Base-by-base conservation (phyloP, 2,329 filamentous ascomycete species). In the Fusarium marasasianum region DNA sequence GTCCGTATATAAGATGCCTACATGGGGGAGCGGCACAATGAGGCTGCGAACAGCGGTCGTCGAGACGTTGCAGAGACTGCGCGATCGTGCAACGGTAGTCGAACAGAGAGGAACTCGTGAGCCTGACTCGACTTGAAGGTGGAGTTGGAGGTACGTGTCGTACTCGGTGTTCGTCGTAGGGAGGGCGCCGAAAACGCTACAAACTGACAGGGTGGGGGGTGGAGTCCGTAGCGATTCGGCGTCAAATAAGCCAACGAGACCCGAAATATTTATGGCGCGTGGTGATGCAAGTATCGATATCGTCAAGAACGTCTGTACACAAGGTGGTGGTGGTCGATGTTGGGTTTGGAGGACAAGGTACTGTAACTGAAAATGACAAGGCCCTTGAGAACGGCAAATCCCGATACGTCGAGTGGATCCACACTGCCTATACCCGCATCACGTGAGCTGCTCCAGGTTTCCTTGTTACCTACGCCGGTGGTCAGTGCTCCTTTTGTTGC, bases 351-450 rank as follows among this genome's bases (percentile, higher is more conserved):
- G 75, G 76, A 78, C 75, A 80, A 79, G 79, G 80, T 75, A 77
- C 74, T 76, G 79, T 75, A 76, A 76, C 75, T 77, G 79, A 80
- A 80, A 80, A 80, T 73, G 79, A 76, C 76, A 74, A 76, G 73
- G 75, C 66, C 73, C 71, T 69, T 73, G 74, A 76, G 64, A 63
- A 77, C 73, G 75, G 76, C 69, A 80, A 75, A 76, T 79, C 77
- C 79, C 79, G 79, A 70, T 74, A 75, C 78, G 76, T 60, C 50
- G 18, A 57, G 60, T 26, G 22, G 37, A 43, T 53, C 58, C 62
- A 48, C 68, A 63, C 57, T 38, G n/a, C 48, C 31, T 56, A 57
- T 61, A 71, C 63, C 64, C 63, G 67, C 50, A 75, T 81, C 80
- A 81, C 80, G 80, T 54, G n/a, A n/a, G 53, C 20, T 26, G 14